phyloP scores from a whole-genome alignment of 108 stramenopile species.

The Craspedostauros australis region DNA sequence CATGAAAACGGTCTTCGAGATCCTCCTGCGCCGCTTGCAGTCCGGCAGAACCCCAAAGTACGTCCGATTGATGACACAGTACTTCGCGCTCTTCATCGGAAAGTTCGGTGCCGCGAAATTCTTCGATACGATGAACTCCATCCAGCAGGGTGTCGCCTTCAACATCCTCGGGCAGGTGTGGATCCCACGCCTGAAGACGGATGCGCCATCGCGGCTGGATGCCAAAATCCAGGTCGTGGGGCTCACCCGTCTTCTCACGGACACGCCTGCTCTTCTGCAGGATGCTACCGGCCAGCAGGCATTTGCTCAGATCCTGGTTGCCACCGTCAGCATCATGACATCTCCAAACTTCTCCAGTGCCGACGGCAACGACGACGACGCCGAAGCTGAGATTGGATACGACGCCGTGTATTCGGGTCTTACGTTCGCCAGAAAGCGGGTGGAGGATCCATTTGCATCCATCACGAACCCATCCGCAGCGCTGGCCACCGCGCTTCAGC shows the following conservation, averaged over 20 bases:
- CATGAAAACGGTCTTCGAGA: slow-evolving; percentile 50
- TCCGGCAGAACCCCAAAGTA: slow-evolving; percentile 46
- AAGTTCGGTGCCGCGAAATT: slow-evolving; percentile 50
- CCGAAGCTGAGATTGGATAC: slow-evolving; percentile 43
- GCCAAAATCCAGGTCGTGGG: slow-evolving; percentile 74
- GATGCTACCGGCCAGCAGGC: slow-evolving; percentile 43
- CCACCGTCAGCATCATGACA: slow-evolving; percentile 41
- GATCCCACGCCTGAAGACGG: slow-evolving; percentile 50
- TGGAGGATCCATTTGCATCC: slow-evolving; percentile 65
- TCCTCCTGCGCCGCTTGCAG: slow-evolving; percentile 70
- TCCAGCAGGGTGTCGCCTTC: slow-evolving; percentile 56
- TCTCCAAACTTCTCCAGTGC: slow-evolving; percentile 34
- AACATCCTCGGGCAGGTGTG: slow-evolving; percentile 61
- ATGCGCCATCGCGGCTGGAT: slow-evolving; percentile 37
- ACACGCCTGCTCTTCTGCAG: slow-evolving; percentile 52
- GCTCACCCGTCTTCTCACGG: slow-evolving; percentile 58
- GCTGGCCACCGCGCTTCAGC: slow-evolving; percentile 46
- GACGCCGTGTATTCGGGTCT: slow-evolving; percentile 74
- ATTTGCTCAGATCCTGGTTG: slow-evolving; percentile 39
- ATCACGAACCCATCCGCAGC: slow-evolving; percentile 42
- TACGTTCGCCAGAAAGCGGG: slow-evolving; percentile 52
- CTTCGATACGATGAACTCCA: slow-evolving; percentile 40
- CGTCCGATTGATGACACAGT: slow-evolving; percentile 31
- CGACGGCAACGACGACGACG: slow-evolving; percentile 36
- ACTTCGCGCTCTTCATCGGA: slow-evolving; percentile 71